phyloP scores from a whole-genome alignment of 495 filamentous ascomycete species.

The Penicillium fimorum region DNA sequence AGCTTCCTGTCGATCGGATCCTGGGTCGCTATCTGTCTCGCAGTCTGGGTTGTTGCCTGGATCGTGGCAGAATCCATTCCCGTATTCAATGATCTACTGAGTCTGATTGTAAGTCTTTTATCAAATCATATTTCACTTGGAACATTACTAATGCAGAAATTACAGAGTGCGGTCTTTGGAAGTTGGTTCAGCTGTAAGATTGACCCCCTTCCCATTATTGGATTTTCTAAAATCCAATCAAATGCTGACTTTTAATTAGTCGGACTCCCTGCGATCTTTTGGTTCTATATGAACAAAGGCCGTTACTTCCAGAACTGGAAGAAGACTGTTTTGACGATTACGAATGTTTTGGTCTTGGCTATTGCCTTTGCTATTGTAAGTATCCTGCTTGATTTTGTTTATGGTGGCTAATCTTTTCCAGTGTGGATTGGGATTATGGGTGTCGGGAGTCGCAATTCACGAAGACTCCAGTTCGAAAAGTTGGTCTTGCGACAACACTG shows the following conservation, averaged over 20 bases:
- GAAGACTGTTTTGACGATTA: slow-evolving; percentile 35
- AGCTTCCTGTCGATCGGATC: slow-evolving; percentile 44
- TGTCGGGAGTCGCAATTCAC: slow-evolving; percentile 40
- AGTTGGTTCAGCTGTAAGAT: slow-evolving; percentile 44
- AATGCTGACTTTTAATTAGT: slow-evolving; percentile 18
- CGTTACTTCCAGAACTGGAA: slow-evolving; percentile 28
- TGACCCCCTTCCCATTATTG: neutral
- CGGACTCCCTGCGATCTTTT: slow-evolving; percentile 42
- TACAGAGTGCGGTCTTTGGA: slow-evolving; percentile 38
- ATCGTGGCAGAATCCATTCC: slow-evolving; percentile 72
- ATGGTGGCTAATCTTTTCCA: slow-evolving; percentile 13
- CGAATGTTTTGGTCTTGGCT: slow-evolving; percentile 33
- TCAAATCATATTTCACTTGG: neutral
- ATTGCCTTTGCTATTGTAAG: slow-evolving; percentile 40
- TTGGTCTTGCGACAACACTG: slow-evolving; percentile 43
- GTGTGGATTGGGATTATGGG: slow-evolving; percentile 43
- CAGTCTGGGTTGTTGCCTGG: slow-evolving; percentile 63
- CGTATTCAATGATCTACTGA: slow-evolving; percentile 65
- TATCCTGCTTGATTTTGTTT: neutral
- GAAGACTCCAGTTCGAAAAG: slow-evolving; percentile 24
- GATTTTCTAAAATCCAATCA: neutral
- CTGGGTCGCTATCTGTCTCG: slow-evolving; percentile 58
- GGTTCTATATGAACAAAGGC: slow-evolving; percentile 42
- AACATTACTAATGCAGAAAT: slow-evolving; percentile 9
- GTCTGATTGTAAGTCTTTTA: slow-evolving; percentile 40